These are phyloP conservation scores for Lecanosticta acicola DNA, from an alignment of 2,329 filamentous ascomycete species.

Conservation along the genomic window DNA sequence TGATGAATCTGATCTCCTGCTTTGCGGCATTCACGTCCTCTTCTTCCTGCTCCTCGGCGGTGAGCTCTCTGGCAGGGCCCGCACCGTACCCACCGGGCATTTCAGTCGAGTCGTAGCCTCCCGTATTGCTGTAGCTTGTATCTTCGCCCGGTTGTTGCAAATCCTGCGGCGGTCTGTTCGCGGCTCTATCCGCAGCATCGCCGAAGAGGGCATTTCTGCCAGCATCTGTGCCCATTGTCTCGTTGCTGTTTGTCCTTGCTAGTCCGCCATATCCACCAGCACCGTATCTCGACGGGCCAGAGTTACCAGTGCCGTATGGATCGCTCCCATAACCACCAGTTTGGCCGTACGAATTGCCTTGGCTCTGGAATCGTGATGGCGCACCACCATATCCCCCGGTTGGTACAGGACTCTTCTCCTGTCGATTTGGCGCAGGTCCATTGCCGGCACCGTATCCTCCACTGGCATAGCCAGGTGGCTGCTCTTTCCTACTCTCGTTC, in stretches of 20 bases:
- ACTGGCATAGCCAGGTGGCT: slow-evolving; percentile 32
- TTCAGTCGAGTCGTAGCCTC: slow-evolving; percentile 26
- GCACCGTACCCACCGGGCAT: slow-evolving; percentile 39
- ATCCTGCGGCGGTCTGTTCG: slow-evolving; percentile 40
- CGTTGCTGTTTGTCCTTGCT: slow-evolving; percentile 45
- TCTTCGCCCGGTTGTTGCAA: slow-evolving; percentile 32
- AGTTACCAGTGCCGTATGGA: slow-evolving; percentile 43
- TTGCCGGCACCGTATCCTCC: slow-evolving; percentile 14
- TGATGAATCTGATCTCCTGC: slow-evolving; percentile 67
- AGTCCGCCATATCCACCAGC: slow-evolving; percentile 53
- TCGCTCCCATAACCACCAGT: slow-evolving; percentile 48
- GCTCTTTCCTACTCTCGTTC: slow-evolving; percentile 18
- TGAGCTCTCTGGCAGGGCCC: slow-evolving; percentile 69
- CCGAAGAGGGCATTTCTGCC: slow-evolving; percentile 63
- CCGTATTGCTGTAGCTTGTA: slow-evolving; percentile 29
- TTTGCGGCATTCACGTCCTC: slow-evolving; percentile 67
- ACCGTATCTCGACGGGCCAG: slow-evolving; percentile 39
- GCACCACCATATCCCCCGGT: slow-evolving; percentile 41
- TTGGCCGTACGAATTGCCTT: slow-evolving; percentile 34
- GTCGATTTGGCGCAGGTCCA: slow-evolving; percentile 31
- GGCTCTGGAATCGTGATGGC: slow-evolving; percentile 21
- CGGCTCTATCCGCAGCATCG: slow-evolving; percentile 47
- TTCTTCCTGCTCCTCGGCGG: slow-evolving; percentile 72
- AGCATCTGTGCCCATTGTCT: slow-evolving; percentile 47
- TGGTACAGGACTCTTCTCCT: slow-evolving; percentile 43